Conservation (phyloP, 768 basidiomycete species). For the Macrocybe gigantea region DNA sequence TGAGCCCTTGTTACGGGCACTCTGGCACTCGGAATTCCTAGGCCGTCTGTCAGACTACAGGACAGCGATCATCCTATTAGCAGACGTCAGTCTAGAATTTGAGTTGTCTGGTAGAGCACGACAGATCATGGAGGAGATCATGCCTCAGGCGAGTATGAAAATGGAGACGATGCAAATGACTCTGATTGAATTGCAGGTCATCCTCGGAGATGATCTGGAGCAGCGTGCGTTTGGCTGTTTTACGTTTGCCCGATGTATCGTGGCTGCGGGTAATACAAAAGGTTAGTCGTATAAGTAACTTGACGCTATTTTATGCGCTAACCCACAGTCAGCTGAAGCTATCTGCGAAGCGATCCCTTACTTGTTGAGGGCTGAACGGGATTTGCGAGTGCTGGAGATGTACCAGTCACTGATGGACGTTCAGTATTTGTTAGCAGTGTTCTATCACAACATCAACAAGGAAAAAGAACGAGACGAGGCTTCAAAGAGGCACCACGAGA, state of each 20-base stretch:
- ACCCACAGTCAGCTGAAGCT: slow-evolving; percentile 23
- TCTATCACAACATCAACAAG: slow-evolving; percentile 67
- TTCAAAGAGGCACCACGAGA: slow-evolving; percentile 41
- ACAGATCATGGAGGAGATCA: slow-evolving; percentile 67
- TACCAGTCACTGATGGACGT: slow-evolving; percentile 57
- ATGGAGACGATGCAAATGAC: too few relatives aligned
- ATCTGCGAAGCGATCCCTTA: slow-evolving; percentile 56
- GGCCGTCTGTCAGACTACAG: slow-evolving; percentile 63
- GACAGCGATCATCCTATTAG: slow-evolving; percentile 63
- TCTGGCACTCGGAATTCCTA: slow-evolving; percentile 81
- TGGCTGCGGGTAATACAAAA: slow-evolving; percentile 46
- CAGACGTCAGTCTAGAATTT: slow-evolving; percentile 75
- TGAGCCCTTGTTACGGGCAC: slow-evolving; percentile 59
- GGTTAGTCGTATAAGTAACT: slow-evolving; percentile 24
- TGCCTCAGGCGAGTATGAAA: slow-evolving; percentile 61
- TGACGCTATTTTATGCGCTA: not conserved
- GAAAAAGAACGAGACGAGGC: slow-evolving; percentile 47
- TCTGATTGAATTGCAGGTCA: slow-evolving; percentile 37
- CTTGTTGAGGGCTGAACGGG: slow-evolving; percentile 58
- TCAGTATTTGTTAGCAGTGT: slow-evolving; percentile 63
- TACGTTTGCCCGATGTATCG: slow-evolving; percentile 68
- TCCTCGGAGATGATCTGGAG: slow-evolving; percentile 68
- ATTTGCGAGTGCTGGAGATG: slow-evolving; percentile 57
- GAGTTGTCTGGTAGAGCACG: slow-evolving; percentile 64
- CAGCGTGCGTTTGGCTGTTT: slow-evolving; percentile 72